These are phyloP conservation scores for Ustilago trichophora DNA, from an alignment of 1,284 basidiomycete species.

Conservation along the genomic window DNA sequence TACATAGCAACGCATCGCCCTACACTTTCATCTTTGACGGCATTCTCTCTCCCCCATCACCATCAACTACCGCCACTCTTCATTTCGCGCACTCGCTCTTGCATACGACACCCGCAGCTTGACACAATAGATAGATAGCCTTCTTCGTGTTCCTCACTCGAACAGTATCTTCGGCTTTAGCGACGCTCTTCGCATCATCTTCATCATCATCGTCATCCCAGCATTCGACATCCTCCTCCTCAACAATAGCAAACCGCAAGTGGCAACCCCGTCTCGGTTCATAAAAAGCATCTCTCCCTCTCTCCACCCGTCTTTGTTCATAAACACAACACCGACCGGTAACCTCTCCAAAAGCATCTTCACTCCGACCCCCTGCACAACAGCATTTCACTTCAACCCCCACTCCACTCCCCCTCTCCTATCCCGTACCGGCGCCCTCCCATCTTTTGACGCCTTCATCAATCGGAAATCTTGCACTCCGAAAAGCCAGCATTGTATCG, in stretches of 20 bases:
- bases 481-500: no score
- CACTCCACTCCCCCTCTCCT: no score
- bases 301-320: not conserved
- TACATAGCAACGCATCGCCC: not conserved
- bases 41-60: not conserved
- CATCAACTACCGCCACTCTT: not conserved
- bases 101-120: no score
- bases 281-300: constrained; percentile 11
- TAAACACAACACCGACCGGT: constrained; percentile 5
- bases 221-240: not conserved
- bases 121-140: no score
- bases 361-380: no score
- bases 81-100: no score
- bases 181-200: not conserved
- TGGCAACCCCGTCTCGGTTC: not conserved
- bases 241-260: no score
- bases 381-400: no score
- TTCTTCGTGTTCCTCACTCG: no score
- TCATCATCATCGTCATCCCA: not conserved
- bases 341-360: constrained; percentile 12
- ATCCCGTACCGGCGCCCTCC: no score
- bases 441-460: not conserved
- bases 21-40: no score
- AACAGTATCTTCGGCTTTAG: not conserved
- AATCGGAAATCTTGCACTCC: not conserved